A percentile compares a stretch with the other conserved stretches of the same genome.
Conservation (phyloP, 108 stramenopile genomes). For the Fragilariopsis cylindrus region DNA sequence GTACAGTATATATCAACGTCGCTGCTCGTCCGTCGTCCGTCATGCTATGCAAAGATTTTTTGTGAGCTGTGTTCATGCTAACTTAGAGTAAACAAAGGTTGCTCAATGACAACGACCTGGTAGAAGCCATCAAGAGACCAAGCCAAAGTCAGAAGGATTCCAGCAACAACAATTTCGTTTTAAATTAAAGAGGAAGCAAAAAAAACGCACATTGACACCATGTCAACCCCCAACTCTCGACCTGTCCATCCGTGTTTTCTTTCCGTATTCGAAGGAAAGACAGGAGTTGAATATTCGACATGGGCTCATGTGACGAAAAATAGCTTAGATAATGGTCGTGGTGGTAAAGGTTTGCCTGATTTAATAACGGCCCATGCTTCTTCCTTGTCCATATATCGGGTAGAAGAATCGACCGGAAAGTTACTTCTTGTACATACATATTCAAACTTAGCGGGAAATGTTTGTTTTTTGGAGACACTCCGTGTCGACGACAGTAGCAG, state of each 20-base stretch:
- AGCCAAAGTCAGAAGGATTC: too few species aligned
- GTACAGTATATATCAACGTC: too few species aligned
- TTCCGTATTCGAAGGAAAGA: conserved; percentile 41
- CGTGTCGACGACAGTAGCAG: conserved; percentile 12
- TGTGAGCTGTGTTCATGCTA: too few species aligned
- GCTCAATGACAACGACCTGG: background rate
- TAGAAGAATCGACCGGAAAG: conserved; percentile 56
- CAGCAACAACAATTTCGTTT: too few species aligned
- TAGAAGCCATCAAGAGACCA: background rate
- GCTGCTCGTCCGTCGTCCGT: too few species aligned
- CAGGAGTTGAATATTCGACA: conserved; percentile 58
- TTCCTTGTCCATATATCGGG: conserved; percentile 62
- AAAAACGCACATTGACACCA: conserved; percentile 18
- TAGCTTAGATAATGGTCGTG: conserved; percentile 1
- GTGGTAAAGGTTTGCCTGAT: conserved; percentile 49
- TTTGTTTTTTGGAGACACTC: conserved; percentile 65
- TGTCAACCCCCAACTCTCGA: conserved; percentile 46
- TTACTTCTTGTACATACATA: conserved; percentile 54
- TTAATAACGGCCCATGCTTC: conserved; percentile 80
- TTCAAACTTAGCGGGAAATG: conserved; percentile 70
- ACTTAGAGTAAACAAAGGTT: too few species aligned
- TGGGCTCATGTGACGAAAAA: conserved; percentile 65
- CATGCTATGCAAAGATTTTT: too few species aligned
- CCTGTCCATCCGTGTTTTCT: conserved; percentile 60
- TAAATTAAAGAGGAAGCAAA: too few species aligned